phyloP scores from a whole-genome alignment of 129 eudicot genomes.

The Gnaphalium uliginosum region DNA sequence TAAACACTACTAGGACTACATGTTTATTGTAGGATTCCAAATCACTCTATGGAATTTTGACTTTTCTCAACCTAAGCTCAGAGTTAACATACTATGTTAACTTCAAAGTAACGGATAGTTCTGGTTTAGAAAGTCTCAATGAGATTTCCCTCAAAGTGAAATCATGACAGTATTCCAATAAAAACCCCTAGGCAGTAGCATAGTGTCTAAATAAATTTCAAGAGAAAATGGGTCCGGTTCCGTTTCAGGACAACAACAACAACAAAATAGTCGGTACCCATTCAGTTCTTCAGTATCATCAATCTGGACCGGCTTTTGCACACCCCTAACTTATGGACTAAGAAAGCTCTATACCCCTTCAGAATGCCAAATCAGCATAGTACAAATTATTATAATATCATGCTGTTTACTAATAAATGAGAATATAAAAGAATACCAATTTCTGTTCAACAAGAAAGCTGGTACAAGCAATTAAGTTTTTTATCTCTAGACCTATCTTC shows the following conservation, averaged over 20 bases:
- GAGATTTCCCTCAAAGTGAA: background rate
- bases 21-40: background rate
- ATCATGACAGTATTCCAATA: background rate
- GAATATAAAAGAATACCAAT: conserved; percentile 50
- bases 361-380: conserved; percentile 9
- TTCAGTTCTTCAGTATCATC: background rate
- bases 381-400: background rate
- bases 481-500: conserved; percentile 59
- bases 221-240: background rate
- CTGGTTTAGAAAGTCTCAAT: background rate
- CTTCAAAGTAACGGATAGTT: background rate
- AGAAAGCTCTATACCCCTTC: background rate
- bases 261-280: background rate
- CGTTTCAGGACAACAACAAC: background rate
- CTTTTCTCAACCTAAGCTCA: background rate
- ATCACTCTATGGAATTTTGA: background rate
- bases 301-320: background rate
- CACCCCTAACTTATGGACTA: background rate
- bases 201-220: background rate
- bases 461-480: conserved; percentile 68
- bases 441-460: conserved; percentile 77
- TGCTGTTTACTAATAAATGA: background rate
- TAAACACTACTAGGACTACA: background rate
- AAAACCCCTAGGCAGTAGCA: background rate
- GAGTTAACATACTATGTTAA: background rate